Base-by-base conservation (phyloP, 495 filamentous ascomycete genomes). In the Neurospora sp. region DNA sequence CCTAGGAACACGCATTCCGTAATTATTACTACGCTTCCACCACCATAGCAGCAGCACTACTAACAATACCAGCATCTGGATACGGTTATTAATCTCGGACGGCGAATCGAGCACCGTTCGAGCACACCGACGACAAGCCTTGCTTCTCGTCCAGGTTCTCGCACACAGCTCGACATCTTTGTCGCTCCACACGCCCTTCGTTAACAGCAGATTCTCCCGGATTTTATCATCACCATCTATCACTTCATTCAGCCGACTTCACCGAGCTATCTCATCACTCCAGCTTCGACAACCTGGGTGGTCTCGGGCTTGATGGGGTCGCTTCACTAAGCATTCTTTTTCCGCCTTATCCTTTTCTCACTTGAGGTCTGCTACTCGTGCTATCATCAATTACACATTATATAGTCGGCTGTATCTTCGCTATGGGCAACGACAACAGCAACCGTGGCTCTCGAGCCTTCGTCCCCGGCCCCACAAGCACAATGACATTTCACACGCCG, bases 381-480 rank as follows among this genome's bases (percentile, higher is more conserved):
- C 54, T 62, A 62, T 62, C 54, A 35, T 62, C 14, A 35, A 3
- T 14, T 18, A 35, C 54, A 9, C 23, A 8, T 31, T 62, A 62
- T 62, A 62, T 62, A 62, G 11, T 62, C 54, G 54, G 54, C 54
- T 62, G 54, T 73, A 73, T 73, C 62, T 35, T 69, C 72, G 37
- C 74, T 66, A 75, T 75, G 69, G 48, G 74, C 75, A 76, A 69
- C 70, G n/a, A 48, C 70, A 42, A 48, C 70, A 42, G 70, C 70
- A 38, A 59, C 62, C 31, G 46, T 20, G 72, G 72, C 37, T 46
- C 72, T 39, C 46, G 48, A 70, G 46, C 69, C 46, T 72, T 59
- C 6, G 12, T 40, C 7, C 73, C 73, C 42, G 73, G 73, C 39
- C 73, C 70, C 37, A 71, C 71, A 37, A 69, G 73, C 69, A 74